Percentiles rank a stretch among this genome's conserved stretches.
Evolutionary conservation across 768 basidiomycete species (phyloP).

Genomic region (Suillus americanus): DNA sequence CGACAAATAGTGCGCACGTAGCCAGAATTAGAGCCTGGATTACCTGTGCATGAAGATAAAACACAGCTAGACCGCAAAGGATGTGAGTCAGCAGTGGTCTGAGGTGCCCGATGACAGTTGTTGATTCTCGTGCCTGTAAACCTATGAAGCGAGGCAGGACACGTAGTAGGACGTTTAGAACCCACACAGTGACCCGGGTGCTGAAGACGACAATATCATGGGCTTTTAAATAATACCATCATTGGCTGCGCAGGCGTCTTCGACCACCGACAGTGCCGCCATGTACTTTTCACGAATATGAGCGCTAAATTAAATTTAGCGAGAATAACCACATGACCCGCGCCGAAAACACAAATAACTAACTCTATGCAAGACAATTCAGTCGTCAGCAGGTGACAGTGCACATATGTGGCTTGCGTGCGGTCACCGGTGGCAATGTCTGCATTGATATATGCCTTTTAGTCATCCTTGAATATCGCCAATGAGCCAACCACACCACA

Average conservation of each 20-base stretch:
- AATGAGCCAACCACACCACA: too few species aligned
- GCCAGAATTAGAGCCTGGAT: neutral
- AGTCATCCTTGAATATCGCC: too few species aligned
- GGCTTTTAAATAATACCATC: neutral
- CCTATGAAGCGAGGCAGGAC: neutral
- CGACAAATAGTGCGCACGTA: neutral
- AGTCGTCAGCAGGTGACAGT: neutral
- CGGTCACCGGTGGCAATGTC: too few species aligned
- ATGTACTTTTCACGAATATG: neutral
- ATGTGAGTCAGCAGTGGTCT: too few species aligned
- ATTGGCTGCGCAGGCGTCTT: constrained; percentile 54
- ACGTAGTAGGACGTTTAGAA: neutral
- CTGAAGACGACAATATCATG: neutral
- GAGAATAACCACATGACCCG: neutral
- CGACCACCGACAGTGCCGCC: constrained; percentile 50
- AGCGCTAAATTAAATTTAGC: neutral
- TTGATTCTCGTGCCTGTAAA: neutral
- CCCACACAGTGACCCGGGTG: neutral
- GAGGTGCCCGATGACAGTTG: neutral
- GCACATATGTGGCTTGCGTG: too few species aligned
- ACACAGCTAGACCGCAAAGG: neutral
- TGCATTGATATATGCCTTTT: neutral
- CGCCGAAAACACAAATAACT: neutral
- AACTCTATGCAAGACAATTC: neutral
- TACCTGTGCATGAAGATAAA: neutral